Conservation (phyloP, 345 rosid genomes). For the Acer campestre region DNA sequence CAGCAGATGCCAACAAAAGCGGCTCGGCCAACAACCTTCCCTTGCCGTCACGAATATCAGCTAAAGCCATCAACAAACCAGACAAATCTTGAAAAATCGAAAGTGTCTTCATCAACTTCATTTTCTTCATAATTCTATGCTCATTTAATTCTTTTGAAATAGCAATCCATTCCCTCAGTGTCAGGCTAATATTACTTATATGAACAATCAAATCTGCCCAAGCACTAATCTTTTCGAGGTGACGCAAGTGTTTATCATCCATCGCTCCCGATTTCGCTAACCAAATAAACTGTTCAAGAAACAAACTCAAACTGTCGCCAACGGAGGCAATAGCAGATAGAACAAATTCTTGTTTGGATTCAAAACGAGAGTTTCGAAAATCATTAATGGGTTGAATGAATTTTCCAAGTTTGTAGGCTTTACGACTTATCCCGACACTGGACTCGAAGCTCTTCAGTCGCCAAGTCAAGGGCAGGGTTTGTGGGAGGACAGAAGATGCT, state of each 20-base stretch:
- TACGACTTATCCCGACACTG: slow-evolving; percentile 86
- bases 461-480: slow-evolving; percentile 36
- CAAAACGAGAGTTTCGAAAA: slow-evolving; percentile 49
- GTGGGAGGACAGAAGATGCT: slow-evolving; percentile 59
- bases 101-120: slow-evolving; percentile 63
- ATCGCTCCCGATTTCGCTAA: slow-evolving; percentile 78
- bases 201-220: slow-evolving; percentile 81
- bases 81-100: slow-evolving; percentile 82
- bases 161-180: slow-evolving; percentile 68
- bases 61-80: slow-evolving; percentile 74
- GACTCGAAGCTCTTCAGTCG: slow-evolving; percentile 83
- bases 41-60: slow-evolving; percentile 71
- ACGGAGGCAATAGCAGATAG: slow-evolving; percentile 64
- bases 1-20: slow-evolving; percentile 58
- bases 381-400: slow-evolving; percentile 83
- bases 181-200: slow-evolving; percentile 62
- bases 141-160: slow-evolving; percentile 58
- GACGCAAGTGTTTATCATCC: slow-evolving; percentile 48
- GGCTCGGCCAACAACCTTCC: slow-evolving; percentile 58
- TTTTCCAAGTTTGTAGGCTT: slow-evolving; percentile 91
- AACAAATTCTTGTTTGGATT: slow-evolving; percentile 44
- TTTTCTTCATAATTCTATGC: slow-evolving; percentile 42
- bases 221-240: slow-evolving; percentile 64
- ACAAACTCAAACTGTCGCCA: slow-evolving; percentile 78
- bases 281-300: slow-evolving; percentile 87